Evolutionary conservation across 2,329 filamentous ascomycete species (phyloP).

Genomic region (Colletotrichum sp.): DNA sequence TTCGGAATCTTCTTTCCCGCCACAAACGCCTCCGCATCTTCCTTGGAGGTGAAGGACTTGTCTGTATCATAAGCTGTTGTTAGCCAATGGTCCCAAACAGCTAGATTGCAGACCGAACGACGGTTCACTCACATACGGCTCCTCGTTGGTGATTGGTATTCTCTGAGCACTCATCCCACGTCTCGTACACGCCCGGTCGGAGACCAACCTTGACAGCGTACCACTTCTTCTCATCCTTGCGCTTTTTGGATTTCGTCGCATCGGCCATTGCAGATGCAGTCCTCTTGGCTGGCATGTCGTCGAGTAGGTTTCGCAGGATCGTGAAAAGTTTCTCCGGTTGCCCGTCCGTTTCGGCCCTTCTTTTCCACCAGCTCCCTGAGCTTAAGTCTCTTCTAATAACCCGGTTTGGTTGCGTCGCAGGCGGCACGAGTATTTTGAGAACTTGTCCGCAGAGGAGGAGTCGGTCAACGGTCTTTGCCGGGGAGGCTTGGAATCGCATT

Average conservation of each 20-base stretch:
- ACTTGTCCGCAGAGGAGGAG: not conserved
- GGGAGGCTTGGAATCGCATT: conserved; percentile 12
- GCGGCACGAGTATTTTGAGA: not conserved
- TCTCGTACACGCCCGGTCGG: conserved; percentile 60
- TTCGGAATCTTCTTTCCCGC: conserved; percentile 59
- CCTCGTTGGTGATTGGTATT: conserved; percentile 67
- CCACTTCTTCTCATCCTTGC: conserved; percentile 61
- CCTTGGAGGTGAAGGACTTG: conserved; percentile 76
- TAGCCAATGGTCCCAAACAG: not conserved
- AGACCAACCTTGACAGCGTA: conserved; percentile 65
- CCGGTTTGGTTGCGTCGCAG: not conserved
- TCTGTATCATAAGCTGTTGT: conserved; percentile 51
- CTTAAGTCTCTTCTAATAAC: not conserved
- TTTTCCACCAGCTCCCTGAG: not conserved
- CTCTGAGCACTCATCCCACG: conserved; percentile 65
- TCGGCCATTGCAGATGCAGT: not conserved
- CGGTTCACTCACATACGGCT: conserved; percentile 66
- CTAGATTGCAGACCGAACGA: not conserved
- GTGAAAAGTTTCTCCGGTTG: not conserved
- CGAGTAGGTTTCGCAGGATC: not conserved
- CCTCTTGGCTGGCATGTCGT: conserved; percentile 19
- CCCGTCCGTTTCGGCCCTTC: not conserved
- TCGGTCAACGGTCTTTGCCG: conserved; percentile 1
- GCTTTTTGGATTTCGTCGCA: conserved; percentile 43
- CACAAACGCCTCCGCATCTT: conserved; percentile 82